Percentiles rank a stretch among this genome's conserved stretches.
Evolutionary conservation across 1,284 basidiomycete species (phyloP).

Genomic region (Schizophyllum amplum): DNA sequence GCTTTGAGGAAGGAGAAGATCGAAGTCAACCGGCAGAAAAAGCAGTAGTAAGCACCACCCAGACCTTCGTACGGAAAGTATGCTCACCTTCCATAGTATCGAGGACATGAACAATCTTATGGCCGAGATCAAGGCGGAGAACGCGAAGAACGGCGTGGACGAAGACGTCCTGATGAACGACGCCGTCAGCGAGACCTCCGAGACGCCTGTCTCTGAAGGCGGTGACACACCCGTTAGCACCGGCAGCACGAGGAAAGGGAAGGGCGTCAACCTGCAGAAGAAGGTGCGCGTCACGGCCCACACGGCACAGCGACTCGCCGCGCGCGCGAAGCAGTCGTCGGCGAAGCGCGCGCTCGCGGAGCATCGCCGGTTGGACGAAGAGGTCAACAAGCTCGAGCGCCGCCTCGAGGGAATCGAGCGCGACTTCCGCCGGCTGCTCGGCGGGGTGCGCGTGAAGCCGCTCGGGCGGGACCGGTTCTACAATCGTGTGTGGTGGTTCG

Average conservation of each 20-base stretch:
- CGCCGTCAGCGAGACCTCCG: constrained; percentile 54
- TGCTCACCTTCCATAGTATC: constrained; percentile 31
- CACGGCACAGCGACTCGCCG: constrained; percentile 70
- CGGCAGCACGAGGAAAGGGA: constrained; percentile 42
- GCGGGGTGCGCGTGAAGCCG: constrained; percentile 79
- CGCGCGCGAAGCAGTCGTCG: constrained; percentile 63
- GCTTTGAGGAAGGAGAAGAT: constrained; percentile 93
- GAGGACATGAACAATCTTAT: constrained; percentile 69
- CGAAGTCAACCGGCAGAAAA: constrained; percentile 84
- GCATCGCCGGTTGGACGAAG: constrained; percentile 79
- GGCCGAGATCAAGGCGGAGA: constrained; percentile 48
- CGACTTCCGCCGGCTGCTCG: constrained; percentile 84
- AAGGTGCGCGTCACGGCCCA: constrained; percentile 44
- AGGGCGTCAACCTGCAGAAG: constrained; percentile 42
- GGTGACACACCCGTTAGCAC: constrained; percentile 35
- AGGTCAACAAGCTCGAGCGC: constrained; percentile 72
- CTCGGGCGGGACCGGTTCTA: constrained; percentile 90
- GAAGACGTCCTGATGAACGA: constrained; percentile 47
- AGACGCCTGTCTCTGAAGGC: constrained; percentile 65
- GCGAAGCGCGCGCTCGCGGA: constrained; percentile 67
- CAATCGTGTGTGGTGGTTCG: constrained; percentile 97
- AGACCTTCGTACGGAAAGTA: neutral
- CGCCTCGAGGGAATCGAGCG: constrained; percentile 84
- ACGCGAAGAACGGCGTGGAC: constrained; percentile 17
- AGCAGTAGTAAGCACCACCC: constrained; percentile 75